Evolutionary conservation across 129 eudicot genomes (phyloP).

Genomic region (Deinandra increscens): DNA sequence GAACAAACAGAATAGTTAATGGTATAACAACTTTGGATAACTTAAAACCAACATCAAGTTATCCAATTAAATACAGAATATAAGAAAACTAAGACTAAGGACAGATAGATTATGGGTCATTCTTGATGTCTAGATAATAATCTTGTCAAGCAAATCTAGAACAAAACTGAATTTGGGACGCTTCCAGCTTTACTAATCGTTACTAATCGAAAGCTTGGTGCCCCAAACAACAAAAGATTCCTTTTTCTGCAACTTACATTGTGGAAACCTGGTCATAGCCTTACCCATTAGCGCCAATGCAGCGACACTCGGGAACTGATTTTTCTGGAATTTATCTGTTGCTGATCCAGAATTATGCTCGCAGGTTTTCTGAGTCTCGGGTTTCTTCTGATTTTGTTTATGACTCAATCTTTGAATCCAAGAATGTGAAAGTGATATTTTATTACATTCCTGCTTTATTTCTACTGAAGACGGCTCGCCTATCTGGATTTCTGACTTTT

Average conservation of each 20-base stretch:
- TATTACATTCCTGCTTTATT: constrained; percentile 13
- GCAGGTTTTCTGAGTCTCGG: constrained; percentile 40
- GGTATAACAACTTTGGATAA: neutral
- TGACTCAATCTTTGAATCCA: constrained; percentile 83
- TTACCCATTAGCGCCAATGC: constrained; percentile 95
- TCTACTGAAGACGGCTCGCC: constrained; percentile 24
- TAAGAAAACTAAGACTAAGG: constrained; percentile 1
- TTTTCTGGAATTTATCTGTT: constrained; percentile 39
- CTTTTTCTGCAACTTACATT: constrained; percentile 56
- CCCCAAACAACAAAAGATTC: constrained; percentile 78
- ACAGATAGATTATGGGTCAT: neutral
- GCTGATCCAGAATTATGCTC: constrained; percentile 31
- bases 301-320: constrained; percentile 83
- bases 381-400: constrained; percentile 33
- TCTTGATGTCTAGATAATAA: neutral
- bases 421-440: constrained; percentile 38
- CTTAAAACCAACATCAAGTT: constrained; percentile 9
- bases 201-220: constrained; percentile 32
- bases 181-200: neutral
- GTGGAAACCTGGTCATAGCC: constrained; percentile 63
- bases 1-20: too few species aligned
- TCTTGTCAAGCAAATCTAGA: neutral
- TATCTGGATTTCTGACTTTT: constrained; percentile 18
- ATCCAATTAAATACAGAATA: constrained; percentile 3
- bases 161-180: constrained; percentile 16